A percentile compares a stretch with the other conserved stretches of the same genome.
These are phyloP conservation scores for Mycosphaerella sp. DNA, from an alignment of 2,329 filamentous ascomycete genomes.

Conservation along the genomic window DNA sequence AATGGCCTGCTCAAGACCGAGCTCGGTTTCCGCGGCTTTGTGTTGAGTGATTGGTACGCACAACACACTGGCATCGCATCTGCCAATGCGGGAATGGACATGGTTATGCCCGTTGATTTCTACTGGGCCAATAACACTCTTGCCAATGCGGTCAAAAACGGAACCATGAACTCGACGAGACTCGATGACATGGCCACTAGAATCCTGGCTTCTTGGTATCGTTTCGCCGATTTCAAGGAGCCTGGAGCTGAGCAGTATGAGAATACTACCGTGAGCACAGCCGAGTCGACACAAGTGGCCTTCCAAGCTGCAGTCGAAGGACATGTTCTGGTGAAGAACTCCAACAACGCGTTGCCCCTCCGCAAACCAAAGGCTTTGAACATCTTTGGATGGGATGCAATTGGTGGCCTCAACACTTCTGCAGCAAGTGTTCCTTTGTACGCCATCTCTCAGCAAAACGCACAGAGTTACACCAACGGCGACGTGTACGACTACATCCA, in stretches of 20 bases:
- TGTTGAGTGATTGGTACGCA: constrained; percentile 46
- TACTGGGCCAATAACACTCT: constrained; percentile 27
- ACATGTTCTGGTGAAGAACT: constrained; percentile 58
- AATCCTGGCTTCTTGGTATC: constrained; percentile 28
- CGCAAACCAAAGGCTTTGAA: constrained; percentile 46
- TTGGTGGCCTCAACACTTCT: constrained; percentile 16
- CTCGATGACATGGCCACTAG: constrained; percentile 34
- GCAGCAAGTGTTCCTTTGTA: constrained; percentile 11
- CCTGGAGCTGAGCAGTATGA: constrained; percentile 47
- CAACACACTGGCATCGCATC: constrained; percentile 30
- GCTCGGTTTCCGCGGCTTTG: constrained; percentile 34
- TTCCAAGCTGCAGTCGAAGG: constrained; percentile 54
- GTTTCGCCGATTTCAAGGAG: constrained; percentile 17
- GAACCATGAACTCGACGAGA: constrained; percentile 27
- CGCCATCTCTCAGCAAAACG: constrained; percentile 11
- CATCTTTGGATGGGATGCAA: constrained; percentile 35
- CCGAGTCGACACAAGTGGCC: constrained; percentile 42
- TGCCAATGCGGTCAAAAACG: constrained; percentile 30
- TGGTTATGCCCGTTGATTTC: constrained; percentile 27
- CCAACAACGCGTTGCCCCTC: constrained; percentile 49
- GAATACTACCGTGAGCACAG: constrained; percentile 49
- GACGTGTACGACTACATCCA: constrained; percentile 12
- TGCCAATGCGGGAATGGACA: constrained; percentile 30
- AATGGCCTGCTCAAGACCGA: constrained; percentile 64
- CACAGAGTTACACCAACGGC: constrained; percentile 15